Percentiles rank a stretch among this genome's conserved stretches.
These are phyloP conservation scores for Ceratobasidium sp. DNA, from an alignment of 1,284 basidiomycete species.

Conservation along the genomic window DNA sequence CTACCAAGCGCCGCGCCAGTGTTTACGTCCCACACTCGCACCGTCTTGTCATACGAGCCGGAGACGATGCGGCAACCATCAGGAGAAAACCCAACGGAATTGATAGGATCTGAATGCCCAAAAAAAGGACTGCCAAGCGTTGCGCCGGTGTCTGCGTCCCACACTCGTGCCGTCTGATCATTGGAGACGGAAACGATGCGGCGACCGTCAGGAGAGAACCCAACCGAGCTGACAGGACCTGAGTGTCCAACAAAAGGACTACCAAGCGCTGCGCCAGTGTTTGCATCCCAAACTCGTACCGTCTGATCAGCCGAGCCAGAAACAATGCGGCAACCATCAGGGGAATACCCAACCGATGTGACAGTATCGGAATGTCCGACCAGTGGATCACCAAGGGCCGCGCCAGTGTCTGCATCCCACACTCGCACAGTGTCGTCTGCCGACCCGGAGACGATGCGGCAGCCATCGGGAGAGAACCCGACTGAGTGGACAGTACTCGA, in stretches of 20 bases:
- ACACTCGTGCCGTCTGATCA: not conserved
- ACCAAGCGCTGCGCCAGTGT: not conserved
- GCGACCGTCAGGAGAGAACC: not conserved
- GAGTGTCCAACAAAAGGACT: not conserved
- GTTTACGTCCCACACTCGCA: not conserved
- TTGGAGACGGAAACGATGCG: not conserved
- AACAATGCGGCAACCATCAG: conserved; percentile 11
- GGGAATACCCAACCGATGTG: conserved; percentile 7
- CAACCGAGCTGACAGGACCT: not conserved
- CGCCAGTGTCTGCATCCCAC: conserved; percentile 5
- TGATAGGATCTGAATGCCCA: not conserved
- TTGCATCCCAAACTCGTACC: conserved; percentile 20
- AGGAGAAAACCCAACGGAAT: conserved; percentile 1
- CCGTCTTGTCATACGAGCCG: not conserved
- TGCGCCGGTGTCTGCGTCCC: not conserved
- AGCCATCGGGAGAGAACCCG: conserved; percentile 26
- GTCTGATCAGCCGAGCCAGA: not conserved
- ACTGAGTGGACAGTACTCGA: not conserved
- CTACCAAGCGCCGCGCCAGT: not conserved
- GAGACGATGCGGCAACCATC: conserved; percentile 7
- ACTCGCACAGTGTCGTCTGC: conserved; percentile 13
- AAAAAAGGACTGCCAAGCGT: not conserved
- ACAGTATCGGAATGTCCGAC: conserved; percentile 3
- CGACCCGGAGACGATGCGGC: conserved; percentile 2
- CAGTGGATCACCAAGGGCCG: not conserved